phyloP scores from a whole-genome alignment of 2,329 filamentous ascomycete genomes.

The Tolypocladium nubicola region DNA sequence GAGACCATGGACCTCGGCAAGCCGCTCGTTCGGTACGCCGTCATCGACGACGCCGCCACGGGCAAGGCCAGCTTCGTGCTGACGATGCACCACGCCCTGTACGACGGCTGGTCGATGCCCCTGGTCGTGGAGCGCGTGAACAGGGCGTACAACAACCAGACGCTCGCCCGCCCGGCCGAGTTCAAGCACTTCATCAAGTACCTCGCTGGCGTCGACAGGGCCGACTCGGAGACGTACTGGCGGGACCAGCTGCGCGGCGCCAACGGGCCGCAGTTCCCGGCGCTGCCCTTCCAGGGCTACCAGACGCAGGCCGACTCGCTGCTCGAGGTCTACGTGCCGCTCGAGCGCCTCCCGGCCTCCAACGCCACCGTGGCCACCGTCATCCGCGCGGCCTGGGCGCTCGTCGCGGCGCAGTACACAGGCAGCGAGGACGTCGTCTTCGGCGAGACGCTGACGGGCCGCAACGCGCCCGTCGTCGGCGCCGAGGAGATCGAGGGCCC shows the following conservation, averaged over 20 bases:
- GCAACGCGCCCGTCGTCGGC: conserved; percentile 36
- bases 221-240: conserved; percentile 35
- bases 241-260: conserved; percentile 32
- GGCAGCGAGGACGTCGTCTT: conserved; percentile 44
- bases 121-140: conserved; percentile 38
- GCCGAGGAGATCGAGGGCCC: conserved; percentile 47
- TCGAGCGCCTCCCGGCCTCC: conserved; percentile 17
- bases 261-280: conserved; percentile 34
- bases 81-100: conserved; percentile 45
- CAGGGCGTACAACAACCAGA: conserved; percentile 26
- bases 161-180: conserved; percentile 21
- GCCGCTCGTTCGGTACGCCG: conserved; percentile 33
- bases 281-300: conserved; percentile 34
- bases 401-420: conserved; percentile 42
- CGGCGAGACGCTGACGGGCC: conserved; percentile 48
- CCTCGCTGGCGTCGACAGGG: conserved; percentile 26
- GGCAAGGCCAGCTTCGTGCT: conserved; percentile 34
- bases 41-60: conserved; percentile 22
- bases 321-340: conserved; percentile 39
- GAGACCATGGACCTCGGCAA: conserved; percentile 32
- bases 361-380: conserved; percentile 43
- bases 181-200: conserved; percentile 42
- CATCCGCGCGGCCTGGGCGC: conserved; percentile 48
- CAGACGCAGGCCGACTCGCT: conserved; percentile 41
- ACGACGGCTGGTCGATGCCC: conserved; percentile 47